Evolutionary conservation across 495 filamentous ascomycete genomes (phyloP).

Genomic region (Pseudoneurospora amorphoporcata): DNA sequence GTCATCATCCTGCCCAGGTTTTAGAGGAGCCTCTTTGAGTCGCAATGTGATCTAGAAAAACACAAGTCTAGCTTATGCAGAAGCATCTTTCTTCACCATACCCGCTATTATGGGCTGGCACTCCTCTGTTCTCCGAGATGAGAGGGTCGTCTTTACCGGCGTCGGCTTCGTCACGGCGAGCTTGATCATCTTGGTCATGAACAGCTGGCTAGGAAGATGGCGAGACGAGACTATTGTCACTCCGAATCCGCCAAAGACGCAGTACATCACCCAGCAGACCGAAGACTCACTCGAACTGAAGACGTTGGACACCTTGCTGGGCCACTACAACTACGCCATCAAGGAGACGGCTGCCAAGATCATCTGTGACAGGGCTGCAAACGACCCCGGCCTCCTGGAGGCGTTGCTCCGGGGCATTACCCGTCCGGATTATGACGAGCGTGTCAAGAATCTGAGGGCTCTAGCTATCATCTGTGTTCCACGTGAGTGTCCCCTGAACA

Average conservation of each 20-base stretch:
- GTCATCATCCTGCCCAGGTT: background rate
- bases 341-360: conserved; percentile 43
- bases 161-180: conserved; percentile 29
- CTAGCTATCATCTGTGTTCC: conserved; percentile 28
- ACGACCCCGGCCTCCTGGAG: conserved; percentile 33
- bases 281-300: conserved; percentile 40
- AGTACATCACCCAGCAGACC: conserved; percentile 51
- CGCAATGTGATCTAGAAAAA: background rate
- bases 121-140: conserved; percentile 26
- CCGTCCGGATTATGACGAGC: conserved; percentile 37
- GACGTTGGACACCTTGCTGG: conserved; percentile 41
- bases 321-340: conserved; percentile 43
- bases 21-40: background rate
- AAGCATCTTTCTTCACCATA: background rate
- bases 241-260: conserved; percentile 39
- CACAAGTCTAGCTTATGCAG: background rate
- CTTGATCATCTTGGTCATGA: conserved; percentile 25
- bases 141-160: conserved; percentile 31
- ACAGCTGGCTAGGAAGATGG: conserved; percentile 29
- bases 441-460: conserved; percentile 37
- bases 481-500: conserved; percentile 2
- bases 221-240: conserved; percentile 39
- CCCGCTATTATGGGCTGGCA: conserved; percentile 22
- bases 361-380: conserved; percentile 40
- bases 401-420: conserved; percentile 41